Conservation (phyloP, 2,329 filamentous ascomycete genomes). For the Ambrosiella xylebori region DNA sequence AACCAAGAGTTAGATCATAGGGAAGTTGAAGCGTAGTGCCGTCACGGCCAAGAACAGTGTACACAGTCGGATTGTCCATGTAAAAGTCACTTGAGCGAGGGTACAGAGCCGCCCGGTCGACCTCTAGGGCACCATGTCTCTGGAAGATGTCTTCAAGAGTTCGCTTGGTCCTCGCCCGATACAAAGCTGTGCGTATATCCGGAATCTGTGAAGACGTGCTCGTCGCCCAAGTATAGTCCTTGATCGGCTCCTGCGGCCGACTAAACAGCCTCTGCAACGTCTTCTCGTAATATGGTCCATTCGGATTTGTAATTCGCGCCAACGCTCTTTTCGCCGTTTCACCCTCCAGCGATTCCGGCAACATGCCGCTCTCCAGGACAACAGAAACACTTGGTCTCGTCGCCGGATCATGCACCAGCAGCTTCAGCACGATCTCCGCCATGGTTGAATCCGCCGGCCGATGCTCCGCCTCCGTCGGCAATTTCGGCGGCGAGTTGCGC, state of each 20-base stretch:
- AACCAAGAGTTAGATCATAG: constrained; percentile 77
- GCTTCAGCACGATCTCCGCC: constrained; percentile 57
- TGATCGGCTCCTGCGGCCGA: constrained; percentile 57
- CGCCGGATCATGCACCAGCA: constrained; percentile 68
- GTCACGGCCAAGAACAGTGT: constrained; percentile 63
- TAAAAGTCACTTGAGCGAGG: constrained; percentile 67
- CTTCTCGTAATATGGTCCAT: constrained; percentile 76
- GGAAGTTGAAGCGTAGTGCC: constrained; percentile 89
- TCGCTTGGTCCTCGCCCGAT: constrained; percentile 58
- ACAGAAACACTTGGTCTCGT: constrained; percentile 70
- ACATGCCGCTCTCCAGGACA: constrained; percentile 66
- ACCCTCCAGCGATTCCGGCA: constrained; percentile 84
- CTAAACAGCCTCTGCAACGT: constrained; percentile 76
- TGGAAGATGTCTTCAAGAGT: constrained; percentile 64
- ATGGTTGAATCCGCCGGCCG: constrained; percentile 52
- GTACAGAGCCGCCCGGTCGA: constrained; percentile 56
- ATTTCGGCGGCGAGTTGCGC: constrained; percentile 44
- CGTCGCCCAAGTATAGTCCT: constrained; percentile 67
- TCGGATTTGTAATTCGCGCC: constrained; percentile 62
- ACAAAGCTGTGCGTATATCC: constrained; percentile 39
- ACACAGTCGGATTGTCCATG: constrained; percentile 38
- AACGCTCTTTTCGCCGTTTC: constrained; percentile 76
- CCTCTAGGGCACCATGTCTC: constrained; percentile 75
- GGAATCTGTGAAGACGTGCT: constrained; percentile 35
- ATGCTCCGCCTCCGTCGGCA: constrained; percentile 53